These are phyloP conservation scores for Coniochaeta pulveracea DNA, from an alignment of 2,329 filamentous ascomycete genomes.

Conservation along the genomic window DNA sequence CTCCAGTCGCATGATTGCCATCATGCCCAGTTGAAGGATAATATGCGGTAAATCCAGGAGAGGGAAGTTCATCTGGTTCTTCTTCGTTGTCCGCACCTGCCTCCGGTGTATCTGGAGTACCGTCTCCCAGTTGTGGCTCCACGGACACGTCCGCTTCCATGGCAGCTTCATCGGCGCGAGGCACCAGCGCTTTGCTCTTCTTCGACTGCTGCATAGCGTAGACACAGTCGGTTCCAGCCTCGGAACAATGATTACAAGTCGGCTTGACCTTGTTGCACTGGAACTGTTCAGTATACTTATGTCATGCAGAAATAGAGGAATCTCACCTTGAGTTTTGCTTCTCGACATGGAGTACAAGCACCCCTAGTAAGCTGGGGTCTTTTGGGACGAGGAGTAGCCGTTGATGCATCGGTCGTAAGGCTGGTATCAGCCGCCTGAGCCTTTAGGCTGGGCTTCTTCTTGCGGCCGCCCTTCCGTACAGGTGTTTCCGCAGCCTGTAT, in stretches of 20 bases:
- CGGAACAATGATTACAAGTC: slow-evolving; percentile 24
- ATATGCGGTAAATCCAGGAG: slow-evolving; percentile 14
- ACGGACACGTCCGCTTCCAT: slow-evolving; percentile 3
- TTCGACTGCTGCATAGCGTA: slow-evolving; percentile 23
- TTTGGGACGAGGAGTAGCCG: background rate
- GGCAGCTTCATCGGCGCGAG: slow-evolving; percentile 4
- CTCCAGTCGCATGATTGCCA: background rate
- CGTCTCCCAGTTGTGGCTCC: background rate
- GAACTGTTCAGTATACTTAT: background rate
- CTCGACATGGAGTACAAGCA: slow-evolving; percentile 25
- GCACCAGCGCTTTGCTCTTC: slow-evolving; percentile 9
- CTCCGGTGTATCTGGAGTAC: slow-evolving; percentile 2
- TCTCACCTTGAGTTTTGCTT: slow-evolving; percentile 26
- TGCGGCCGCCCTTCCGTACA: slow-evolving; percentile 7
- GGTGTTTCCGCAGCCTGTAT: no score
- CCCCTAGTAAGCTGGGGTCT: slow-evolving; percentile 16
- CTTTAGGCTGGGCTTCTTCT: slow-evolving; percentile 4
- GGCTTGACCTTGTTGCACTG: slow-evolving; percentile 29
- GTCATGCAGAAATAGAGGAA: slow-evolving; percentile 11
- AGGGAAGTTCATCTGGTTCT: slow-evolving; percentile 12
- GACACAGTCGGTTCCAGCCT: slow-evolving; percentile 20
- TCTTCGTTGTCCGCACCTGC: slow-evolving; percentile 7
- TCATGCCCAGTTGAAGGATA: background rate
- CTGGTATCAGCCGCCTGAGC: slow-evolving; percentile 4
- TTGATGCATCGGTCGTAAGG: slow-evolving; percentile 4